Evolutionary conservation across 2,329 filamentous ascomycete species (phyloP).

Genomic region (Blastomyces parvus): DNA sequence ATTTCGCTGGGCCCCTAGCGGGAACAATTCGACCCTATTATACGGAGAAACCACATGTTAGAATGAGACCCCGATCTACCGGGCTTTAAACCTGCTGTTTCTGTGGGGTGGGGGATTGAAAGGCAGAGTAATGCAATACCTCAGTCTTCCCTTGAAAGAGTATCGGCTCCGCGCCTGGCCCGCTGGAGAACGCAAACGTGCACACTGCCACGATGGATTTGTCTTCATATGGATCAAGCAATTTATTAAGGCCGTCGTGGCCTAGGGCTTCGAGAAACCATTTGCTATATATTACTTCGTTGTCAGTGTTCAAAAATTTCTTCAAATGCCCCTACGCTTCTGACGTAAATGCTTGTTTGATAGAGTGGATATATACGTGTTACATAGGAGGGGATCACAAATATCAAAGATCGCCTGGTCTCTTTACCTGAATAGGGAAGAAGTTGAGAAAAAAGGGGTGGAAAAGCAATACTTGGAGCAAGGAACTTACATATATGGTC

Average conservation of each 20-base stretch:
- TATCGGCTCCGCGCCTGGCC: slow-evolving; percentile 71
- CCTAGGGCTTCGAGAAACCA: slow-evolving; percentile 83
- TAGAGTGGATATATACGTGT: background rate
- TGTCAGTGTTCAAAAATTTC: slow-evolving; percentile 6
- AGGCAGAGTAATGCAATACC: slow-evolving; percentile 35
- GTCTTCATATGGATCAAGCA: slow-evolving; percentile 79
- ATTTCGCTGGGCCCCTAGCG: slow-evolving; percentile 66
- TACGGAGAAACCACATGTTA: background rate
- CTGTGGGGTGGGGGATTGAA: background rate
- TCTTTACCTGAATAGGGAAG: background rate
- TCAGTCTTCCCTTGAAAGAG: slow-evolving; percentile 87
- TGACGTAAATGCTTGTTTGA: slow-evolving; percentile 7
- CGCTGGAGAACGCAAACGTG: slow-evolving; percentile 85
- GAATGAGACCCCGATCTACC: background rate
- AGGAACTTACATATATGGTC: slow-evolving; percentile 75
- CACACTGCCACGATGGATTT: slow-evolving; percentile 90
- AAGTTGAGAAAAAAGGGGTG: background rate
- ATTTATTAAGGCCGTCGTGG: slow-evolving; percentile 76
- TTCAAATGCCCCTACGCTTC: background rate
- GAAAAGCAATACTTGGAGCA: slow-evolving; percentile 11
- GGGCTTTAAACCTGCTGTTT: background rate
- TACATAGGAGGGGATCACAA: background rate
- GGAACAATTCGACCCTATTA: slow-evolving; percentile 68
- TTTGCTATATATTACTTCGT: slow-evolving; percentile 54
- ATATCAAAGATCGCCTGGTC: background rate